These are phyloP conservation scores for Onygenales sp. DNA, from an alignment of 2,329 filamentous ascomycete species.

Conservation along the genomic window DNA sequence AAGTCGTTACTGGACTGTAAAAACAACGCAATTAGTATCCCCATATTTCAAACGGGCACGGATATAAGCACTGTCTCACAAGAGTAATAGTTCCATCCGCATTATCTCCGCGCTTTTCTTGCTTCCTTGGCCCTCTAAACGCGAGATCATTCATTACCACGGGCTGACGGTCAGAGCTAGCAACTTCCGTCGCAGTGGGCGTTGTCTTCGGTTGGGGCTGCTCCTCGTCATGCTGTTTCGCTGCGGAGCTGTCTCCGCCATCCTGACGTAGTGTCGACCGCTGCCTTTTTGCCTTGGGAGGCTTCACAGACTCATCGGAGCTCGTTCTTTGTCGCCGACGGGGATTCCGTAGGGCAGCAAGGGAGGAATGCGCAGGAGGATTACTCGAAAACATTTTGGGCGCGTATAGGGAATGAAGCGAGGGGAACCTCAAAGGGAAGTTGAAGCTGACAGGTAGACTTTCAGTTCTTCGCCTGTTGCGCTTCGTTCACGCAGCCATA, in stretches of 20 bases:
- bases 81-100: constrained; percentile 27
- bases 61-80: constrained; percentile 16
- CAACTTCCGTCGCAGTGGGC: neutral
- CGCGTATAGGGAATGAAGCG: neutral
- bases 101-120: constrained; percentile 22
- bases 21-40: constrained; percentile 7
- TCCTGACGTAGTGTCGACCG: constrained; percentile 33
- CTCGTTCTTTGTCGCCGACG: constrained; percentile 31
- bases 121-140: constrained; percentile 28
- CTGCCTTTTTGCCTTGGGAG: constrained; percentile 38
- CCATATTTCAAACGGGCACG: neutral
- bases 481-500: neutral
- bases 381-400: constrained; percentile 31
- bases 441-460: neutral
- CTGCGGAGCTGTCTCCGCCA: constrained; percentile 17
- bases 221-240: constrained; percentile 4
- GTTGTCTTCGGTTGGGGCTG: neutral
- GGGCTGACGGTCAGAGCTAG: neutral
- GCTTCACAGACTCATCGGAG: constrained; percentile 36
- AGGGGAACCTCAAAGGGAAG: neutral
- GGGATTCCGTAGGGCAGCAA: constrained; percentile 20
- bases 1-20: constrained; percentile 69
- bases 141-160: constrained; percentile 21
- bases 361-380: constrained; percentile 11
- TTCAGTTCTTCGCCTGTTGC: neutral